Evolutionary conservation across 176 grass and related monocot genomes (phyloP), one percentile per base, ranked within the genome.

Genomic region (Saccharum officinarum): DNA sequence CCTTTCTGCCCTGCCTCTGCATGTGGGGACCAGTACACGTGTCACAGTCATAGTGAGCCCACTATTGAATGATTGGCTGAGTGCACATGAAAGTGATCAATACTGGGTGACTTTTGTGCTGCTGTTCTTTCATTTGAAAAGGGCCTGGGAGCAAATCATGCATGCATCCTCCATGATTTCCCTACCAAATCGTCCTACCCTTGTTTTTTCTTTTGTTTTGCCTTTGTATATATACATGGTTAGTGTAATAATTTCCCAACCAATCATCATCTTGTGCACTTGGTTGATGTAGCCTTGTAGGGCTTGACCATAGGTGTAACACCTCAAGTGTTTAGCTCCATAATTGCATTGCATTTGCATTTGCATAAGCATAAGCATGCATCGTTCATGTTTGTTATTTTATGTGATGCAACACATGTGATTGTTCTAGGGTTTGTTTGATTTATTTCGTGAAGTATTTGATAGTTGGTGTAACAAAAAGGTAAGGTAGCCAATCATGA

Each of bases 141-240:
- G 26, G 25, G 26, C 46, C 28, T 57, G 23, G 60, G 36, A 67
- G 37, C 79, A 76, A 84, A 79, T 79, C 76, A 84, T 89, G 81
- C 50, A 73, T 79, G 76, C 82, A 60, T 67, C 60, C 67, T 80
- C 75, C 75, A 88, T 80, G 37, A 82, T 82, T 82, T 77, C 79
- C 72, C 63, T 82, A 82, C 79, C 86, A 77, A 87, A 82, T 62
- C 64, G 60, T 47, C 38, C 38, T 42, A 14, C 12, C 23, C 1
- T 67, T 28, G 28, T 28, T 28, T 28, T 28, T 28, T 28, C 28
- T 28, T 28, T 28, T 13, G 10, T 39, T 60, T 26, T 44, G n/a
- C 61, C 9, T 65, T 42, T 87, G 33, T 38, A 65, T 74, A 71
- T 71, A 10, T 74, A 61, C 50, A 15, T 77, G 11, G 41, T 64